Percentiles rank a stretch among this genome's conserved stretches.
Evolutionary conservation across 2,329 filamentous ascomycete genomes (phyloP).

Genomic region (Hypoxylon sp.): DNA sequence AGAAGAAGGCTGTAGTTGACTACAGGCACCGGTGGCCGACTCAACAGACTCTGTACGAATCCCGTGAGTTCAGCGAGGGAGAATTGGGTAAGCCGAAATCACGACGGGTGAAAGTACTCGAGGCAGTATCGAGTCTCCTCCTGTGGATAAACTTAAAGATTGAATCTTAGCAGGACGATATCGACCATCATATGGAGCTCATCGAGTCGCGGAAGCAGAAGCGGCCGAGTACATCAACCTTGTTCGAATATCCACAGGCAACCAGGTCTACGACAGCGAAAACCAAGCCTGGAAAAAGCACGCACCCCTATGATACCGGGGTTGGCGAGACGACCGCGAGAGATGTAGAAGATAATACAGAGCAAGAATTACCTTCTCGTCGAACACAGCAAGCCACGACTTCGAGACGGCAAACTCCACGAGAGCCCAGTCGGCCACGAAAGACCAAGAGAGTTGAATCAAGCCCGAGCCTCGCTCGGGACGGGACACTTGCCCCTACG

Average conservation of each 20-base stretch:
- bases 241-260: conserved; percentile 4
- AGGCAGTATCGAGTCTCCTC: conserved; percentile 42
- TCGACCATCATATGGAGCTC: conserved; percentile 44
- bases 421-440: not conserved
- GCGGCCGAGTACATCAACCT: conserved; percentile 23
- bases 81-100: conserved; percentile 22
- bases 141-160: conserved; percentile 47
- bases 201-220: conserved; percentile 42
- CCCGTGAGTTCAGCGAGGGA: conserved; percentile 18
- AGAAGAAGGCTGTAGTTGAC: conserved; percentile 40
- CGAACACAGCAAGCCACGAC: not conserved
- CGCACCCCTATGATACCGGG: conserved; percentile 53
- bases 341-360: conserved; percentile 5
- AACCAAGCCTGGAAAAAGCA: conserved; percentile 50
- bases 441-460: conserved; percentile 8
- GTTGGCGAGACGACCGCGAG: conserved; percentile 24
- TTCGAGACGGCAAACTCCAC: conserved; percentile 1
- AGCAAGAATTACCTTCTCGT: conserved; percentile 2
- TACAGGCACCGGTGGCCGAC: conserved; percentile 54
- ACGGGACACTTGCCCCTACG: not conserved
- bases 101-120: conserved; percentile 43
- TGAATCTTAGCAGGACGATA: conserved; percentile 46
- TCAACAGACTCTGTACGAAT: conserved; percentile 50
- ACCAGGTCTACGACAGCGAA: conserved; percentile 7
- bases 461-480: conserved; percentile 3